Base-by-base conservation (phyloP, 768 basidiomycete genomes). In the Boletus rubescentipes region DNA sequence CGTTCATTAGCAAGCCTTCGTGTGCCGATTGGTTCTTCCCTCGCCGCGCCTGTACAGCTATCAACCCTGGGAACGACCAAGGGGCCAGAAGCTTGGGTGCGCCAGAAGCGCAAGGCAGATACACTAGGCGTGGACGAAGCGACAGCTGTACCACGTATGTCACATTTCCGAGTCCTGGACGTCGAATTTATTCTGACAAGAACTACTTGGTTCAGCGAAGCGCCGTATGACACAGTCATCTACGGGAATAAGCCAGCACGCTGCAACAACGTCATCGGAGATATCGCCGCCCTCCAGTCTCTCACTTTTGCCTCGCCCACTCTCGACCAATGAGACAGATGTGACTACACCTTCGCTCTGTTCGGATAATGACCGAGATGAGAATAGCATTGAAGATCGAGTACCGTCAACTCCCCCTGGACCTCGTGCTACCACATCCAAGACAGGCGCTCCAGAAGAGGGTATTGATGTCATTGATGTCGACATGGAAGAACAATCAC, bases 281-380 rank as follows among this genome's bases (percentile, higher is more conserved):
- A 66, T 39, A 60, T 69, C 18, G 54, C 63, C 8, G 65, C 70
- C 30, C 54, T 66, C 51, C 59, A 70, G 6, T 69, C 43, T 58
- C 42, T 59, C 59, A 11, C 23, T 53, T 39, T 53, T 53, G 3
- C 43, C 51, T 52, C 60, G 36, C 26, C 62, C 64, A 11, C 65
- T 59, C 75, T 51, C 76, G 61, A 61, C 60, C 20, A 72, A 69
- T 14, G 77, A 73, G 46, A 73, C 74, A 2, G 76, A 76, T 36
- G 52, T 75, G 18, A 73, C 76, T 1, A 91, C 89, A 0, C 89
- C 89, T 0, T 89, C 87, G 0, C 73, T 91, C 15, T 86, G 82
- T 61, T 90, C 89, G 4, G 89, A 91, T 63, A 85, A 87, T 53
- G 86, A 85, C 36, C 76, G 67, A 34, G 73, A 81, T 10, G 79